Evolutionary conservation across 2,329 filamentous ascomycete species (phyloP).

Genomic region (Verticillium zaregamsianum): DNA sequence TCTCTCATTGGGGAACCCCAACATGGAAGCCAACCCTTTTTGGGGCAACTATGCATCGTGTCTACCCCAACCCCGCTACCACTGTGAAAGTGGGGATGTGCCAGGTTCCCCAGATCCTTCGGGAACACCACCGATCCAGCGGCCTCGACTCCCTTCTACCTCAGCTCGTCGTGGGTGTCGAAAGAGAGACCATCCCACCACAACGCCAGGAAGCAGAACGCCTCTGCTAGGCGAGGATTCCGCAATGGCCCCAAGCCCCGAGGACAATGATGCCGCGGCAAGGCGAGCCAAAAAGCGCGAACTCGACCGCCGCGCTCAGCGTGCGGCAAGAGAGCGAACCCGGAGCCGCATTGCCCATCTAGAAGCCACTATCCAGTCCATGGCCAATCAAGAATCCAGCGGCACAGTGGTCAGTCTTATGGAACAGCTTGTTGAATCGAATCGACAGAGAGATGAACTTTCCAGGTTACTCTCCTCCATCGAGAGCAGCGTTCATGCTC

Average conservation of each 20-base stretch:
- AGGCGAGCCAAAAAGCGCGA: slow-evolving; percentile 20
- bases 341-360: slow-evolving; percentile 21
- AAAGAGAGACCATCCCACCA: neutral
- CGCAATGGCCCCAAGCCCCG: neutral
- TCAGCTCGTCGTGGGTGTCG: too few relatives aligned
- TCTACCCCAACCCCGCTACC: neutral
- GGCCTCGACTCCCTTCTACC: too few relatives aligned
- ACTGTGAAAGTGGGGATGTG: neutral
- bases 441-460: slow-evolving; percentile 14
- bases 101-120: neutral
- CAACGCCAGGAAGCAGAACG: neutral
- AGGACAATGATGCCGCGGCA: neutral
- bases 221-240: neutral
- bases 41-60: neutral
- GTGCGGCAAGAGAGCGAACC: slow-evolving; percentile 20
- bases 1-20: too few relatives aligned
- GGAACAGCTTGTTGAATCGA: slow-evolving; percentile 16
- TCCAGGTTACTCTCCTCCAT: slow-evolving; percentile 1
- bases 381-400: slow-evolving; percentile 16
- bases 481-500: slow-evolving; percentile 1
- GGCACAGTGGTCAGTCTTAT: slow-evolving; percentile 15
- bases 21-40: too few relatives aligned
- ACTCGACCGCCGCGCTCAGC: slow-evolving; percentile 22
- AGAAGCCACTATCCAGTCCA: slow-evolving; percentile 16
- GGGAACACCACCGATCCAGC: neutral